Conservation (phyloP, 2,329 filamentous ascomycete species). For the Neonectria magnoliae region DNA sequence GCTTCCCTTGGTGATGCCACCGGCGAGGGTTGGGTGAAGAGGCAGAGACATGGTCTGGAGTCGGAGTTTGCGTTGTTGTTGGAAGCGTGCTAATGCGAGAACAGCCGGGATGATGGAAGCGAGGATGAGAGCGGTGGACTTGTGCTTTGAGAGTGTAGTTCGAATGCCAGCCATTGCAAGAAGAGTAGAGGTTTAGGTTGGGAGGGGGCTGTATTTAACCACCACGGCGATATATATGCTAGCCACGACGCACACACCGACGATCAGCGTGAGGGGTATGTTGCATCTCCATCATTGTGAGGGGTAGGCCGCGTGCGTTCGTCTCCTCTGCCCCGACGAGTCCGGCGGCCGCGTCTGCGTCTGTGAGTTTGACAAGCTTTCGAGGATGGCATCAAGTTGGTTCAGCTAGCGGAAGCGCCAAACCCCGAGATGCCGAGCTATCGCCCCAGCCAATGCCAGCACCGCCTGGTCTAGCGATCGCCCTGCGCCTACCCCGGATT, state of each 20-base stretch:
- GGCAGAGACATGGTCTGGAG: slow-evolving; percentile 34
- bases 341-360: background rate
- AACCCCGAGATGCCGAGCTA: slow-evolving; percentile 42
- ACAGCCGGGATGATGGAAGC: slow-evolving; percentile 37
- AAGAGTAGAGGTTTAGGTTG: background rate
- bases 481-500: slow-evolving; percentile 19
- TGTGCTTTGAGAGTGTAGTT: slow-evolving; percentile 18
- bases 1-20: slow-evolving; percentile 66
- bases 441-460: slow-evolving; percentile 30
- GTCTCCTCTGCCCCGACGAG: background rate
- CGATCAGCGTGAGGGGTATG: slow-evolving; percentile 22
- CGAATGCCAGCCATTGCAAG: slow-evolving; percentile 20
- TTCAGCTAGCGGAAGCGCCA: slow-evolving; percentile 11
- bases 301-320: slow-evolving; percentile 6
- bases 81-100: slow-evolving; percentile 27
- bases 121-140: slow-evolving; percentile 30
- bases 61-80: slow-evolving; percentile 30
- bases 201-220: slow-evolving; percentile 16
- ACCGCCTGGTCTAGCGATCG: background rate
- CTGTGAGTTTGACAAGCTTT: slow-evolving; percentile 13
- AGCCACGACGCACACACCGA: background rate
- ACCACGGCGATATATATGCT: slow-evolving; percentile 8
- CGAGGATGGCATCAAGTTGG: slow-evolving; percentile 2
- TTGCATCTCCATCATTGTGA: slow-evolving; percentile 13
- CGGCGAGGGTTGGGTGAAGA: slow-evolving; percentile 71